Evolutionary conservation across 139 green algal species (phyloP), one percentile per base, ranked within the genome.

Genomic region (Pleodorina starrii): DNA sequence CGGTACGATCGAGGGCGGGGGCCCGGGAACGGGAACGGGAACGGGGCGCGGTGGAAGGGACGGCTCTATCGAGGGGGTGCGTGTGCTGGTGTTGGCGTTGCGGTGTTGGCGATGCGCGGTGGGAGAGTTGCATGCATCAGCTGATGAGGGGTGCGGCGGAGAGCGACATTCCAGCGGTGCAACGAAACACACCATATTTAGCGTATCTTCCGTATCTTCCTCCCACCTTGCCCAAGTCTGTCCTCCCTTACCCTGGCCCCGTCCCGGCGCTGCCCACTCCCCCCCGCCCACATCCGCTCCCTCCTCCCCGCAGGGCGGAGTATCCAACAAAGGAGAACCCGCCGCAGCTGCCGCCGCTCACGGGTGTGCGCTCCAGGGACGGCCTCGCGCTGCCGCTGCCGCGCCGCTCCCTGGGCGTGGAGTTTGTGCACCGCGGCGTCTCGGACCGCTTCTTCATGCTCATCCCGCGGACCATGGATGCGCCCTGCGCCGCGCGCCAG

Each of bases 351-450:
- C 91, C 84, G 2, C 87, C 80, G 1, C 88, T 92, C 42, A 92
- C 80, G 57, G 88, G 88, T 78, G 42, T 78, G 43, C 32, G 36
- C 44, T 63, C 38, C 44, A 27, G 63, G 9, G 60, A 90, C 6
- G 89, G 91, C 10, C 89, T 92, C 19, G 27, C 86, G 84, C 87
- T 94, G 87, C 92, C 92, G 29, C 84, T 91, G 84, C 92, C 92
- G 17, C 87, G 93, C 27, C 84, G 89, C 46, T 91, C 79, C 23
- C 79, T 95, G 48, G 93, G 93, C 25, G 93, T 95, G 32, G 89
- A 95, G 91, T 93, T 90, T 60, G 90, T 77, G 82, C 90, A 94
- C 79, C 74, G 63, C 5, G 81, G 60, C 40, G 32, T 42, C 14
- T 60, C 42, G 16, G 60, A 94, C 87, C n/a, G 78, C 38, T 92